These are phyloP conservation scores for Fomitopsis pinicola DNA, from an alignment of 1,284 basidiomycete genomes.

Conservation along the genomic window DNA sequence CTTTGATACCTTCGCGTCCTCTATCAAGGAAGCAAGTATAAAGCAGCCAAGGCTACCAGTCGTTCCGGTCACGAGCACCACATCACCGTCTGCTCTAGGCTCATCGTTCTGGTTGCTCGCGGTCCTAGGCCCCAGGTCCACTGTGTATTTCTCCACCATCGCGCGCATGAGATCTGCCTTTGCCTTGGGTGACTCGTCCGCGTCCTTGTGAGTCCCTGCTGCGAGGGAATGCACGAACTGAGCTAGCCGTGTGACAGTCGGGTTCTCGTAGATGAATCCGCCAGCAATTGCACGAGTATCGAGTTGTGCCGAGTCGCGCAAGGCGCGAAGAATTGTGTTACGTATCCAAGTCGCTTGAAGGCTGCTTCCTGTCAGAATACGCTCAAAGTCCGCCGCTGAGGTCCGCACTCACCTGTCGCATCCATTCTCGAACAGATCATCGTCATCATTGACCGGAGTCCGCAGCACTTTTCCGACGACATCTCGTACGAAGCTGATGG, in stretches of 20 bases:
- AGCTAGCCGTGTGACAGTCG: conserved; percentile 23
- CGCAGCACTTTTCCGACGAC: conserved; percentile 24
- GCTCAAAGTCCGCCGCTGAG: not conserved
- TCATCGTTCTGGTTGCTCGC: conserved; percentile 7
- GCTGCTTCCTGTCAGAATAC: conserved; percentile 13
- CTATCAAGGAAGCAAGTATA: conserved; percentile 23
- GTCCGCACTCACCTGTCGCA: conserved; percentile 32
- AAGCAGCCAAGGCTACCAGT: conserved; percentile 30
- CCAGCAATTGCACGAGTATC: conserved; percentile 13
- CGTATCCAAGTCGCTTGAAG: conserved; percentile 36
- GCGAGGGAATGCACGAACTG: conserved; percentile 8
- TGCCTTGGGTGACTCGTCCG: conserved; percentile 3
- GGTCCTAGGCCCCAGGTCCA: conserved; percentile 17
- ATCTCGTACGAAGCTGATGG: conserved; percentile 22
- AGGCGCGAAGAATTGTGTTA: conserved; percentile 28
- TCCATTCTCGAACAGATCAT: conserved; percentile 36
- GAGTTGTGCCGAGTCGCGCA: conserved; percentile 20
- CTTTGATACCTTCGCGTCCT: conserved; percentile 1
- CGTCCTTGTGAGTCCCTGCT: not conserved
- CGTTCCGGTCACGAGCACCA: conserved; percentile 31
- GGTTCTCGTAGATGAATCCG: conserved; percentile 31
- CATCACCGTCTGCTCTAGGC: conserved; percentile 7
- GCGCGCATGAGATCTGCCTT: conserved; percentile 22
- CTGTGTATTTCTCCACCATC: conserved; percentile 29
- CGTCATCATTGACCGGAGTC: conserved; percentile 19